Percentiles rank a stretch among this genome's conserved stretches.
Conservation (phyloP, 2,329 filamentous ascomycete species). For the Phoma sp. region DNA sequence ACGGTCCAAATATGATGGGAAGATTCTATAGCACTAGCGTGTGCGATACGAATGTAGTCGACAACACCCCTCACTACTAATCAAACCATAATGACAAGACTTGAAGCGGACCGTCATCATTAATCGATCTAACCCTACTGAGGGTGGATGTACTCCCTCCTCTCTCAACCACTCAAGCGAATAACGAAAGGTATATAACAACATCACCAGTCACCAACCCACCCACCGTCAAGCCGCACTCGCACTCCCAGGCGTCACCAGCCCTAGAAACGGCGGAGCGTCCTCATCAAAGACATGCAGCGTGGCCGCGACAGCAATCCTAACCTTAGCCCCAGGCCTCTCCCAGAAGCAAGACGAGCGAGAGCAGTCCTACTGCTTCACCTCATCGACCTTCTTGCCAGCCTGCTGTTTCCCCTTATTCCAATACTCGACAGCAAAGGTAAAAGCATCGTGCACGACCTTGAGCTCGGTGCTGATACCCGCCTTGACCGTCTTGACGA, state of each 20-base stretch:
- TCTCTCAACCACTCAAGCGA: not conserved
- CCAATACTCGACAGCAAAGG: slow-evolving; percentile 39
- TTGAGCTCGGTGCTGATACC: slow-evolving; percentile 49
- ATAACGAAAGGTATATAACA: slow-evolving; percentile 25
- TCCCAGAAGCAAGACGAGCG: not conserved
- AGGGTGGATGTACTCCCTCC: not conserved
- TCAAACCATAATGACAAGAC: not conserved
- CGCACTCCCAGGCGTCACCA: not conserved
- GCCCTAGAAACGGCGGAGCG: not conserved
- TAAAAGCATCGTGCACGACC: slow-evolving; percentile 44
- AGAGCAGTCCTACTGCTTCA: slow-evolving; percentile 37
- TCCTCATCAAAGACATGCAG: slow-evolving; percentile 2
- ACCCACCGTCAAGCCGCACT: not conserved
- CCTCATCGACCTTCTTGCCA: slow-evolving; percentile 43
- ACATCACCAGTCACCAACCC: not conserved
- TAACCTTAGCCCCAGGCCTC: not conserved
- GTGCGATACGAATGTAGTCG: not conserved
- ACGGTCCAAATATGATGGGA: not conserved
- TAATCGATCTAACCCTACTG: slow-evolving; percentile 12
- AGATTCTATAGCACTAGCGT: not conserved
- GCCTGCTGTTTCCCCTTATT: slow-evolving; percentile 43
- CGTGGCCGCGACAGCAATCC: not conserved
- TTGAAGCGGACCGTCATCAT: slow-evolving; percentile 6
- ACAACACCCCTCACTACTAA: not conserved
- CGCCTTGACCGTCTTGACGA: slow-evolving; percentile 47